Evolutionary conservation across 2,329 filamentous ascomycete genomes (phyloP), one percentile per base, ranked within the genome.

Genomic region (Arthrinium puccinioides): DNA sequence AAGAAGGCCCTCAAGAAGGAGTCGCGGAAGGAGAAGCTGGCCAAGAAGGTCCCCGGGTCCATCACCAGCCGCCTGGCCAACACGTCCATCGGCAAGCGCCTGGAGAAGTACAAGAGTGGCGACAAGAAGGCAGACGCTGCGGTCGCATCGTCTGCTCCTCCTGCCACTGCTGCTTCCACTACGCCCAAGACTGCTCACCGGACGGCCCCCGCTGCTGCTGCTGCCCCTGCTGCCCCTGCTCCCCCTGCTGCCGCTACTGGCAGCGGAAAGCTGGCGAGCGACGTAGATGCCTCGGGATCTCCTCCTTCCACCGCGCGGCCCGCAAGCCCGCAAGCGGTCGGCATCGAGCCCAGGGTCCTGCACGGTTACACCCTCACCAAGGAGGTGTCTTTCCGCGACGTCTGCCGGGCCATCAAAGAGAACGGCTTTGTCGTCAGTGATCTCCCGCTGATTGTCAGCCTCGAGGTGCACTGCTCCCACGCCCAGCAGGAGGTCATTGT

Each of bases 301-400:
- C n/a, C n/a, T n/a, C n/a, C n/a, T n/a, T n/a, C n/a, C n/a, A n/a
- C n/a, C n/a, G n/a, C n/a, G n/a, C n/a, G n/a, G n/a, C n/a, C 39
- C 36, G 49, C 28, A 36, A 59, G 39, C 42, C 47, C 52, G 14
- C 48, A 50, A 38, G 43, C 60, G 5, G 57, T 57, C 27, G 45
- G 60, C 4, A 50, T 69, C 11, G 88, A 94, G 55, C 88, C 88
- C 1, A 71, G 80, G 26, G 88, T 95, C 2, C 67, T 90, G 7
- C 88, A 95, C 57, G 88, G 87, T 1, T 87, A 94, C 59, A 97
- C 92, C 0, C 71, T 95, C 15, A 98, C 92, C 13, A 89, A 85
- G 49, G 84, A 92, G 42, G 79, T 95, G 26, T 74, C 84, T 0
- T 97, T 97, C 61, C 79, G 89, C 34, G 77, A 84, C 28, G 90